phyloP scores from a whole-genome alignment of 192 early-diverging fungal species.

The Gryganskiella cystojenkinii region DNA sequence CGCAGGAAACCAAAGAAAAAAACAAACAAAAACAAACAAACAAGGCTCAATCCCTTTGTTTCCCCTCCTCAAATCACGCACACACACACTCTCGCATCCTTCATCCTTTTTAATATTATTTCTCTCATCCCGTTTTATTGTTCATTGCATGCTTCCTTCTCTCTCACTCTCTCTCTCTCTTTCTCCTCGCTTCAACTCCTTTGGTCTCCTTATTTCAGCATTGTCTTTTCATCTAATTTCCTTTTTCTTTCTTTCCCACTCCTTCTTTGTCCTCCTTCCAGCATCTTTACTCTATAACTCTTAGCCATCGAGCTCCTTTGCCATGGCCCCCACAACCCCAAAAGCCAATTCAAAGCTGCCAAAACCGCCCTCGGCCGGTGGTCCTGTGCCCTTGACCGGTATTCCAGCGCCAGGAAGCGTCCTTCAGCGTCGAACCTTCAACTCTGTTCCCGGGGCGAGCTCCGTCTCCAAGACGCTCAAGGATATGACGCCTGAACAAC shows the following conservation, averaged over 20 bases:
- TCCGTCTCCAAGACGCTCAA: constrained; percentile 42
- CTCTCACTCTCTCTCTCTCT: background rate
- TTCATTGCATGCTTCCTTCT: background rate
- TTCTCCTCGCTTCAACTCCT: background rate
- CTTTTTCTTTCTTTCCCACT: background rate
- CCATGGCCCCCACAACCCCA: constrained; percentile 51
- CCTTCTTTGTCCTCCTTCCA: background rate
- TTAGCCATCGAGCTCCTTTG: constrained; percentile 10
- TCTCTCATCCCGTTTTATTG: background rate
- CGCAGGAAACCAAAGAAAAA: too few relatives aligned
- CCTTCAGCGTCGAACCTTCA: constrained; percentile 35
- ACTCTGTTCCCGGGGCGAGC: constrained; percentile 10
- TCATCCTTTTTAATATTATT: background rate
- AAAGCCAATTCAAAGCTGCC: constrained; percentile 54
- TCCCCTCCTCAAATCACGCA: too few relatives aligned
- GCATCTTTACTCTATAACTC: background rate
- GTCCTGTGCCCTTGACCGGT: constrained; percentile 31
- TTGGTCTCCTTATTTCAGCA: too few relatives aligned
- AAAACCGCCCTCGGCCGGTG: constrained; percentile 43
- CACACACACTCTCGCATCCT: too few relatives aligned
- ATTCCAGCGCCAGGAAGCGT: constrained; percentile 33
- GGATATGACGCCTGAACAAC: constrained; percentile 56
- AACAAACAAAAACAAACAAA: too few relatives aligned
- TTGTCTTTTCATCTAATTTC: background rate
- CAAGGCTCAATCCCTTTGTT: too few relatives aligned